Evolutionary conservation across 345 rosid species (phyloP), one percentile per base, ranked within the genome.

Genomic region (Moringa oleifera): DNA sequence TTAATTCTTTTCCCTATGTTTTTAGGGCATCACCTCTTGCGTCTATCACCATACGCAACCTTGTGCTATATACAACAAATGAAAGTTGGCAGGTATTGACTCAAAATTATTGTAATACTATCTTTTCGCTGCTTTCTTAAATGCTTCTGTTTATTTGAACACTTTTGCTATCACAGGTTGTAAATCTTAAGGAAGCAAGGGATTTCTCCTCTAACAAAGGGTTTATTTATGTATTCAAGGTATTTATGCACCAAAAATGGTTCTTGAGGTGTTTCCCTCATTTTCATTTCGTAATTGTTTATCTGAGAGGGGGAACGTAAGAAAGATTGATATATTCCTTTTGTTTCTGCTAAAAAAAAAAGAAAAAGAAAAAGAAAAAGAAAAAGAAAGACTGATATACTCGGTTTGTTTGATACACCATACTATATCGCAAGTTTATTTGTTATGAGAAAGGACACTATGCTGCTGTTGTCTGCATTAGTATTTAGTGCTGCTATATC

Each of bases 121-220:
- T 59, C 47, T 61, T 36, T 21, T 20, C 18, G 12, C n/a, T 1
- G 13, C 22, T 51, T 63, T 54, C 68, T 55, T 33, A 20, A 16
- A 36, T n/a, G 16, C 25, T 55, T 20, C 20, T 60, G 51, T 41
- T 53, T 36, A 57, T 66, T 33, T 68, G 53, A 53, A 25, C n/a
- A 19, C 22, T 36, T 58, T 50, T 71, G 25, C 37, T 41, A 33
- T 61, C 59, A 18, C 83, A 94, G 99, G 90, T 75, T 71, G 97
- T 90, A 66, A 88, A 88, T 81, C 96, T 94, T 55, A 94, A 90
- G 82, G 99, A 90, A 75, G 97, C 97, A 58, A 87, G 99, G 23
- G 99, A 94, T 62, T 90, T 86, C 79, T 85, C 88, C 58, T 69
- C 77, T 28, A 81, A 78, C 59, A 84, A 88, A 75, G 83, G 82